These are phyloP conservation scores for Fennellomyces sp. DNA, from an alignment of 371 early-diverging fungal genomes.

Conservation along the genomic window DNA sequence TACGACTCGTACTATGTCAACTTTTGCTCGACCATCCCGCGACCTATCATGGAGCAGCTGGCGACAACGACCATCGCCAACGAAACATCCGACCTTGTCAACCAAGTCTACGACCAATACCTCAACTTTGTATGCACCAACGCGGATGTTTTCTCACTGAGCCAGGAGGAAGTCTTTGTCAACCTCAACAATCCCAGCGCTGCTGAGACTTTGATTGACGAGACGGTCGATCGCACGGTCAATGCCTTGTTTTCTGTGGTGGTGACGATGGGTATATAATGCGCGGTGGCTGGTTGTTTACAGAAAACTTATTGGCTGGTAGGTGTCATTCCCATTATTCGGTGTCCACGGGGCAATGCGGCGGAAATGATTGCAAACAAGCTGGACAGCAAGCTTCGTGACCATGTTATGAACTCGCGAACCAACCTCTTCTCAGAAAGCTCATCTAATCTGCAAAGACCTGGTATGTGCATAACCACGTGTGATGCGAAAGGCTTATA, in stretches of 20 bases:
- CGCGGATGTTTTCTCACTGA: slow-evolving; percentile 93
- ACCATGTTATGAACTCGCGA: slow-evolving; percentile 85
- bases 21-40: slow-evolving; percentile 88
- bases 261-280: slow-evolving; percentile 79
- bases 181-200: slow-evolving; percentile 79
- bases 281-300: not conserved
- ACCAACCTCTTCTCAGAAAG: slow-evolving; percentile 79
- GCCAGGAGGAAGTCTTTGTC: slow-evolving; percentile 81
- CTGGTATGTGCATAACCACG: slow-evolving; percentile 28
- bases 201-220: slow-evolving; percentile 80
- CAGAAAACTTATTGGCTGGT: slow-evolving; percentile 1
- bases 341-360: slow-evolving; percentile 88
- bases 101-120: slow-evolving; percentile 97
- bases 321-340: slow-evolving; percentile 88
- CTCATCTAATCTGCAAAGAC: slow-evolving; percentile 52
- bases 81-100: slow-evolving; percentile 74
- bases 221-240: slow-evolving; percentile 77
- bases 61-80: slow-evolving; percentile 79
- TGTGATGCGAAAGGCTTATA: too few relatives aligned
- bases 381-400: slow-evolving; percentile 87
- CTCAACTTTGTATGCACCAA: slow-evolving; percentile 93
- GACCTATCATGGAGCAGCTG: slow-evolving; percentile 93
- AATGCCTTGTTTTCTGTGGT: slow-evolving; percentile 88
- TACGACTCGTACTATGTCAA: slow-evolving; percentile 97
- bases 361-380: slow-evolving; percentile 93